phyloP scores from a whole-genome alignment of 257 asterid genomes.

The Perilla frutescens region DNA sequence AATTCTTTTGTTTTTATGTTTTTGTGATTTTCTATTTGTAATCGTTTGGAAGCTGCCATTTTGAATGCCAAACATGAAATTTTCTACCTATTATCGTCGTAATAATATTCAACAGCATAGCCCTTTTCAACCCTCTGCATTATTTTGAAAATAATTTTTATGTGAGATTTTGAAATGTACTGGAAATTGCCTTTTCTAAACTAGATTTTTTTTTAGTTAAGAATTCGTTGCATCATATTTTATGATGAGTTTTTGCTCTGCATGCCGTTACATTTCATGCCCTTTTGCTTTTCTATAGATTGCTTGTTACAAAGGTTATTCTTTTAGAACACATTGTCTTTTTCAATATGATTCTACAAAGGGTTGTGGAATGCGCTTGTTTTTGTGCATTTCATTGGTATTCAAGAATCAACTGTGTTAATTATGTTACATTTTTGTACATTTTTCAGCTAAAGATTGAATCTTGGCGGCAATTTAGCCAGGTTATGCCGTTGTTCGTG shows the following conservation, averaged over 20 bases:
- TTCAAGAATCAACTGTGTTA: conserved; percentile 32
- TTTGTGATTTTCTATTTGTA: conserved; percentile 7
- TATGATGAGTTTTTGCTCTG: conserved; percentile 46
- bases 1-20: neutral
- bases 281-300: conserved; percentile 37
- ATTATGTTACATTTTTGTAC: conserved; percentile 20
- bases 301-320: conserved; percentile 50
- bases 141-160: conserved; percentile 7
- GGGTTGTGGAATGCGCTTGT: conserved; percentile 36
- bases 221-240: conserved; percentile 29
- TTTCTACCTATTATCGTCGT: conserved; percentile 11
- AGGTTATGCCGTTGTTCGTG: conserved; percentile 46
- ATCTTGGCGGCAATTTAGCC: conserved; percentile 48
- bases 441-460: conserved; percentile 49
- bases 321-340: conserved; percentile 30
- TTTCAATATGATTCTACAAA: conserved; percentile 24
- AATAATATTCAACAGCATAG: conserved; percentile 27
- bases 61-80: conserved; percentile 14
- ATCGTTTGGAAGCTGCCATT: conserved; percentile 39
- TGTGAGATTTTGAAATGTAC: neutral
- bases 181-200: neutral
- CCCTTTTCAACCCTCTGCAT: conserved; percentile 26
- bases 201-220: conserved; percentile 19
- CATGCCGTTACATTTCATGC: conserved; percentile 38
- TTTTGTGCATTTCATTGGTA: conserved; percentile 30